These are phyloP conservation scores for Gardenia jasminoides DNA, from an alignment of 257 asterid genomes.

Conservation along the genomic window DNA sequence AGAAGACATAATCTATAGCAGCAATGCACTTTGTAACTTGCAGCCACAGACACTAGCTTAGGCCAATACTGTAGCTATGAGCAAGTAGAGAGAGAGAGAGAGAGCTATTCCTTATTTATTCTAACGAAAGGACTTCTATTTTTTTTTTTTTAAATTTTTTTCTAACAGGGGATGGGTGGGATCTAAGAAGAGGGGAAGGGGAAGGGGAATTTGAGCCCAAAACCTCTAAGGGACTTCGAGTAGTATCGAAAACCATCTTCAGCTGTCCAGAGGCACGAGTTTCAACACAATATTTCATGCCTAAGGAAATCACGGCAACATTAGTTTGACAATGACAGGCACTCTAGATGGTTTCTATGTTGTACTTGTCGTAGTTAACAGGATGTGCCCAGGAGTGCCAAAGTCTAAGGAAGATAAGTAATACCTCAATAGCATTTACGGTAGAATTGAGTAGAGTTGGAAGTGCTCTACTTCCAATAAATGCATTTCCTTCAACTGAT, in stretches of 20 bases:
- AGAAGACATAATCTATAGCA: background rate
- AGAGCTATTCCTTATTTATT: background rate
- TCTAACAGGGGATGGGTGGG: no score
- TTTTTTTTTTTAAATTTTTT: no score
- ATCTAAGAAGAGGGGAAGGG: no score
- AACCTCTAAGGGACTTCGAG: no score
- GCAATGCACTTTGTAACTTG: background rate
- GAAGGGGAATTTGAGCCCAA: no score
- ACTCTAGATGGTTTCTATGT: background rate
- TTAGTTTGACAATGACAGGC: background rate
- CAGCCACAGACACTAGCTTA: background rate
- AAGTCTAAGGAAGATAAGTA: background rate
- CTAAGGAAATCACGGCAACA: no score
- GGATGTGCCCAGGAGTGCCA: background rate
- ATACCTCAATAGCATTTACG: slow-evolving; percentile 62
- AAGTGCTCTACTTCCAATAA: slow-evolving; percentile 73
- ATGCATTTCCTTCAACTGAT: slow-evolving; percentile 70
- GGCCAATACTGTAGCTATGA: background rate
- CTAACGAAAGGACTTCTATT: background rate
- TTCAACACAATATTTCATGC: no score
- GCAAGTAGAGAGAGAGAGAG: background rate
- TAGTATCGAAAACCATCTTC: background rate
- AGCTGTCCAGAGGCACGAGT: background rate
- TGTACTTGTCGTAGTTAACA: background rate
- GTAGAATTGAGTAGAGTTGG: slow-evolving; percentile 72